These are phyloP conservation scores for Neurospora sp. DNA, from an alignment of 495 filamentous ascomycete species.

Conservation along the genomic window DNA sequence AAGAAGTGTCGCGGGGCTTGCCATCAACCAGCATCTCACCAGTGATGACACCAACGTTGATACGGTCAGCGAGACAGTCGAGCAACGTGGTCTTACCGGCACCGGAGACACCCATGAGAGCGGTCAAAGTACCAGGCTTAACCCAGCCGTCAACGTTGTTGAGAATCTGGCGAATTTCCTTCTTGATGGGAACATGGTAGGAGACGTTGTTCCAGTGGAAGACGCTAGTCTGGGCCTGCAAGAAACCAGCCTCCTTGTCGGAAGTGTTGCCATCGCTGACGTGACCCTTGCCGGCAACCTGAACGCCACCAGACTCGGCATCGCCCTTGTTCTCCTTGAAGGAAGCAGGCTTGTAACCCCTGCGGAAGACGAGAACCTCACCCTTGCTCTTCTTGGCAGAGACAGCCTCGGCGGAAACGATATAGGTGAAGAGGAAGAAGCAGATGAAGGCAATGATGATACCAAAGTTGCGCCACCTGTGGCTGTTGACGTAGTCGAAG, in stretches of 20 bases:
- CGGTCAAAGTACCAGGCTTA: conserved; percentile 81
- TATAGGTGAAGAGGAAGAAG: conserved; percentile 55
- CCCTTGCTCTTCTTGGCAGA: conserved; percentile 74
- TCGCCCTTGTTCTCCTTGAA: conserved; percentile 47
- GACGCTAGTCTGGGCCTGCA: conserved; percentile 53
- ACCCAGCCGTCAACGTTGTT: conserved; percentile 85
- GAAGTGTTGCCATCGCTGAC: conserved; percentile 33
- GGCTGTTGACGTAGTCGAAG: conserved; percentile 48
- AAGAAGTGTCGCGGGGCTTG: conserved; percentile 60
- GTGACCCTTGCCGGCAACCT: conserved; percentile 32
- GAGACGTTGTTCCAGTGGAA: conserved; percentile 83
- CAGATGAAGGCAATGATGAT: conserved; percentile 68
- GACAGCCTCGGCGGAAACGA: conserved; percentile 64
- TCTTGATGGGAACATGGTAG: conserved; percentile 86
- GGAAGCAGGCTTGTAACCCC: conserved; percentile 54
- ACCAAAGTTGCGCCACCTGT: conserved; percentile 77
- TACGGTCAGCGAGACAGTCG: conserved; percentile 66
- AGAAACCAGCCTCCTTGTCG: conserved; percentile 31
- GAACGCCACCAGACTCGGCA: conserved; percentile 42
- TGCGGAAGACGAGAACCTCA: conserved; percentile 79
- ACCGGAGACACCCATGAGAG: conserved; percentile 72
- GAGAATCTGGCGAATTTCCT: conserved; percentile 61
- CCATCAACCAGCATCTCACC: conserved; percentile 84
- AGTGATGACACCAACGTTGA: conserved; percentile 75
- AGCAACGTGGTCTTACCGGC: conserved; percentile 68